Conservation (phyloP, 1,139 yeast genomes). For the Petasospora fabianii region DNA sequence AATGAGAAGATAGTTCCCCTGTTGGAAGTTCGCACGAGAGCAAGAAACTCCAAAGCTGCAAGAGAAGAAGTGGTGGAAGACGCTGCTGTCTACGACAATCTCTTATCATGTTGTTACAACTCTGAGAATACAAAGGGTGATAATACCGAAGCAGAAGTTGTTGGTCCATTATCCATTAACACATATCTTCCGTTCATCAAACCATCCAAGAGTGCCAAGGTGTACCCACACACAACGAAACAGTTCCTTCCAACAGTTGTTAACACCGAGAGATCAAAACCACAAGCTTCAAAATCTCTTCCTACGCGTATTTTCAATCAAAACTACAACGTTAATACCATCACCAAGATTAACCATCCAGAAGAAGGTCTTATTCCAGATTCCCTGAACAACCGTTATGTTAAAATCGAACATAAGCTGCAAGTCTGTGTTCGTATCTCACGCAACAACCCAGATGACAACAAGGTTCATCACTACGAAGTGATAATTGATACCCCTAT, state of each 20-base stretch:
- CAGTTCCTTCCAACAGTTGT: constrained; percentile 11
- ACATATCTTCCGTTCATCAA: constrained; percentile 20
- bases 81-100: constrained; percentile 46
- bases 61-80: constrained; percentile 57
- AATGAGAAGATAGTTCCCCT: constrained; percentile 56
- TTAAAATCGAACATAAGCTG: constrained; percentile 69
- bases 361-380: constrained; percentile 59
- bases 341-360: constrained; percentile 22
- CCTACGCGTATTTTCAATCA: constrained; percentile 17
- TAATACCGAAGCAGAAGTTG: constrained; percentile 26
- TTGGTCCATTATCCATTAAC: constrained; percentile 30
- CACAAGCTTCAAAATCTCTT: constrained; percentile 11
- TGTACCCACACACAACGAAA: constrained; percentile 8
- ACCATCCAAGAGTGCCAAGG: constrained; percentile 13
- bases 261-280: constrained; percentile 10
- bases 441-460: constrained; percentile 52
- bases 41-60: constrained; percentile 42
- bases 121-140: constrained; percentile 11
- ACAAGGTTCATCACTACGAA: constrained; percentile 76
- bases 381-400: constrained; percentile 59
- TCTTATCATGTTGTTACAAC: constrained; percentile 51
- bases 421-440: constrained; percentile 79
- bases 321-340: constrained; percentile 15
- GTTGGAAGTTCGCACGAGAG: constrained; percentile 57
- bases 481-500: constrained; percentile 88